These are phyloP conservation scores for Chloranthus sessilifolius DNA, from an alignment of 164 flowering plant species.

Conservation along the genomic window DNA sequence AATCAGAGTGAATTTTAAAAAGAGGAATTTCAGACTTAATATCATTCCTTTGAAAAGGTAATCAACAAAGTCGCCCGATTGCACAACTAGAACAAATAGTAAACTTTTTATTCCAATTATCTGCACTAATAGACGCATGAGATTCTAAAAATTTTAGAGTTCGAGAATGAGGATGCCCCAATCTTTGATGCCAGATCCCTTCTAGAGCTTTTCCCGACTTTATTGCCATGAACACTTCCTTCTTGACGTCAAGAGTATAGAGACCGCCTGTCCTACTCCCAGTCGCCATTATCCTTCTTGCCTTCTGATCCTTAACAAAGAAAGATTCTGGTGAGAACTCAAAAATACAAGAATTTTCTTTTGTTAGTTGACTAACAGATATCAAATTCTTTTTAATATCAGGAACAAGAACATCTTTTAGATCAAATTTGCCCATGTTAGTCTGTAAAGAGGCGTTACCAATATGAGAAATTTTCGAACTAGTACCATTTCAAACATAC, in stretches of 20 bases:
- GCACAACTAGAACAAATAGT: not conserved
- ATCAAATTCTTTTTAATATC: not conserved
- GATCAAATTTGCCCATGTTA: not conserved
- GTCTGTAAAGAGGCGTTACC: not conserved
- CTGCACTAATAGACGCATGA: not conserved
- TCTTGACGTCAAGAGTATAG: not conserved
- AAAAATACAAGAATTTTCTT: conserved; percentile 1
- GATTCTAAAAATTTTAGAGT: not conserved
- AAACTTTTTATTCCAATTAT: not conserved
- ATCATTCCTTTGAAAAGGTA: not conserved
- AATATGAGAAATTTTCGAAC: not conserved
- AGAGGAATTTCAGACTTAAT: not conserved
- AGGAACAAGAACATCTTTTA: not conserved
- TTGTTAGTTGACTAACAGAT: too few species aligned
- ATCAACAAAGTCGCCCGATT: not conserved
- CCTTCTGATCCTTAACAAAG: not conserved
- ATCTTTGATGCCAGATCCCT: not conserved
- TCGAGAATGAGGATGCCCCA: not conserved
- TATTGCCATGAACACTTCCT: not conserved
- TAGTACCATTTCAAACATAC: not conserved
- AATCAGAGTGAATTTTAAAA: not conserved
- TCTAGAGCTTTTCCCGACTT: not conserved
- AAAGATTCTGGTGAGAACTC: conserved; percentile 3
- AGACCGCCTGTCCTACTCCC: not conserved
- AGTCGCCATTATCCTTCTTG: not conserved